Percentiles rank a stretch among this genome's conserved stretches.
Conservation (phyloP, 768 basidiomycete species). For the Saitozyma podzolica region DNA sequence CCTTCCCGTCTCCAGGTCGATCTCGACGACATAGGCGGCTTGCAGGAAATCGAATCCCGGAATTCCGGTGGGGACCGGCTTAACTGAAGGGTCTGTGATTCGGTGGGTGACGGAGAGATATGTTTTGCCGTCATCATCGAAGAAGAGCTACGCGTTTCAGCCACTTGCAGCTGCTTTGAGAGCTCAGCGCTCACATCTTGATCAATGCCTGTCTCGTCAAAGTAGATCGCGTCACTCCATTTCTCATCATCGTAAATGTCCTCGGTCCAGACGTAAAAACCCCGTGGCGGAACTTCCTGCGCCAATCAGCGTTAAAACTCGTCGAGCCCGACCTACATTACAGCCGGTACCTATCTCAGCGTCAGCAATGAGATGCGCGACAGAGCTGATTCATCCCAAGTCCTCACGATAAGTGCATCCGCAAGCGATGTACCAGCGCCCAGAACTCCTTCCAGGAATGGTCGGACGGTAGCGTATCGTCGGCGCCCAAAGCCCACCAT, state of each 20-base stretch:
- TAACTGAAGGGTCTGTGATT: too few relatives aligned
- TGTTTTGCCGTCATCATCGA: conserved; percentile 26
- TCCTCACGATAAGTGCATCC: too few relatives aligned
- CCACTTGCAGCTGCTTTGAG: conserved; percentile 4
- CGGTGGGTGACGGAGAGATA: conserved; percentile 19
- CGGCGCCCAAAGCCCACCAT: conserved; percentile 26
- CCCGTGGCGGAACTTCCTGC: conserved; percentile 2
- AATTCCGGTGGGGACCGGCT: too few relatives aligned
- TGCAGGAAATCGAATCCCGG: too few relatives aligned
- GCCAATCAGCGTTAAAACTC: too few relatives aligned
- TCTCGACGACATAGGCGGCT: conserved; percentile 2
- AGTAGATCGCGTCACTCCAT: conserved; percentile 23
- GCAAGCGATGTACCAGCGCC: conserved; percentile 16
- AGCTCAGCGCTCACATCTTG: not conserved
- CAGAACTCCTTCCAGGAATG: too few relatives aligned
- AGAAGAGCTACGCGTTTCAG: conserved; percentile 37
- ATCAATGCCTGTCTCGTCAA: conserved; percentile 25
- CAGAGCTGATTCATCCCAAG: too few relatives aligned
- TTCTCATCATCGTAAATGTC: conserved; percentile 16
- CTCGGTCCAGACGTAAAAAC: conserved; percentile 26
- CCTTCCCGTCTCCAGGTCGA: conserved; percentile 11
- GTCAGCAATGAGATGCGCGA: too few relatives aligned
- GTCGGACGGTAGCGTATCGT: conserved; percentile 19
- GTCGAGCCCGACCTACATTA: too few relatives aligned
- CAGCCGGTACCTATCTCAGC: too few relatives aligned